Percentiles rank a stretch among this genome's conserved stretches.
Evolutionary conservation across 352 stramenopile genomes (phyloP).

Genomic region (Phytophthora fragariae): DNA sequence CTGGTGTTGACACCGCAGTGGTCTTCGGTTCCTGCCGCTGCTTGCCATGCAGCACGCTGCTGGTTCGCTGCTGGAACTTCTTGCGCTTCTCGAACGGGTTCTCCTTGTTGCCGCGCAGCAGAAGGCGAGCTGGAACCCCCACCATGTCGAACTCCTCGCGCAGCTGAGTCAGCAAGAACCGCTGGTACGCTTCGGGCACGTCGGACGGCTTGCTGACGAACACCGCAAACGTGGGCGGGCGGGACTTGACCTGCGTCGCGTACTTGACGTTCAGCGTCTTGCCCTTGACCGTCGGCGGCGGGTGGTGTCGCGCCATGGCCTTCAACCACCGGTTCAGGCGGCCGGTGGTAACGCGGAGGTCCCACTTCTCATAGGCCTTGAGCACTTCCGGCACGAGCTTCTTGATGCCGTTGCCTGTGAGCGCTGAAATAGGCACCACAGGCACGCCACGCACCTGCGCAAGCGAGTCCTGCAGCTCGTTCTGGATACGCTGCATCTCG

Average conservation of each 20-base stretch:
- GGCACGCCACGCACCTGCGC: slow-evolving; percentile 81
- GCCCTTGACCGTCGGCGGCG: slow-evolving; percentile 80
- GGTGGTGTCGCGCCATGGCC: slow-evolving; percentile 85
- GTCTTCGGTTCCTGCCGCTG: slow-evolving; percentile 42
- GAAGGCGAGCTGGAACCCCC: slow-evolving; percentile 75
- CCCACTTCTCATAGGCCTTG: slow-evolving; percentile 85
- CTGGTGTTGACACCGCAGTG: neutral
- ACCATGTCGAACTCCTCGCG: slow-evolving; percentile 89
- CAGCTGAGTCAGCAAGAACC: slow-evolving; percentile 79
- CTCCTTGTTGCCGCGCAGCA: slow-evolving; percentile 80
- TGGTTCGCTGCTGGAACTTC: slow-evolving; percentile 85
- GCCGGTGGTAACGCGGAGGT: slow-evolving; percentile 79
- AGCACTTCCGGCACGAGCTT: slow-evolving; percentile 85
- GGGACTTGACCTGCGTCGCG: slow-evolving; percentile 86
- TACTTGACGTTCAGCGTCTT: slow-evolving; percentile 91
- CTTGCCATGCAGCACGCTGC: slow-evolving; percentile 66
- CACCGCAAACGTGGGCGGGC: slow-evolving; percentile 81
- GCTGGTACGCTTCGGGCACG: slow-evolving; percentile 80
- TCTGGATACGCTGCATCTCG: slow-evolving; percentile 72
- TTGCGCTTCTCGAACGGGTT: slow-evolving; percentile 88
- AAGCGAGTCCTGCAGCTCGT: slow-evolving; percentile 75
- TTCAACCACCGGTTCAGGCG: slow-evolving; percentile 86
- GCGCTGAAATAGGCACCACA: slow-evolving; percentile 80
- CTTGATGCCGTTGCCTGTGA: slow-evolving; percentile 79
- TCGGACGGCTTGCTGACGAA: slow-evolving; percentile 86